Evolutionary conservation across 2,329 filamentous ascomycete species (phyloP).

Genomic region (Ceratocystis destructans): DNA sequence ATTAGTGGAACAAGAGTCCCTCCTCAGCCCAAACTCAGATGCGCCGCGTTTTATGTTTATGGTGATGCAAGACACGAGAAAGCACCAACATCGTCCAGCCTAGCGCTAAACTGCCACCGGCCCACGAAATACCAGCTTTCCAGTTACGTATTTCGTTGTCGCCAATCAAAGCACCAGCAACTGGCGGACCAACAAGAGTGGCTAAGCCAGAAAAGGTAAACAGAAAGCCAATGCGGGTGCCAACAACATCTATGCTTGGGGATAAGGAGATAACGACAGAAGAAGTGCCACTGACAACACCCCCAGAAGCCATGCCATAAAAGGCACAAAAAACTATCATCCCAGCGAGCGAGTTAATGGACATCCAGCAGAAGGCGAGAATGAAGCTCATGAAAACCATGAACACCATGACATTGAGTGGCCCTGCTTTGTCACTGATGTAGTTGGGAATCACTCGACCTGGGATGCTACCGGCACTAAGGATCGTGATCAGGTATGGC

Average conservation of each 20-base stretch:
- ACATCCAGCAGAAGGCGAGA: conserved; percentile 36
- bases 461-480: conserved; percentile 34
- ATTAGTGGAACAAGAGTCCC: not conserved
- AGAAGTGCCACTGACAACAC: conserved; percentile 32
- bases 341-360: conserved; percentile 27
- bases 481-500: conserved; percentile 31
- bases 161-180: conserved; percentile 29
- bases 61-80: conserved; percentile 21
- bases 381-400: conserved; percentile 33
- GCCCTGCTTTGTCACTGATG: conserved; percentile 32
- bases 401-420: conserved; percentile 30
- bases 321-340: conserved; percentile 32
- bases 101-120: conserved; percentile 24
- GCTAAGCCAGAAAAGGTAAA: conserved; percentile 33
- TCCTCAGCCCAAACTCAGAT: not conserved
- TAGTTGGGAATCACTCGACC: conserved; percentile 34
- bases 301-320: conserved; percentile 36
- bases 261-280: conserved; percentile 32
- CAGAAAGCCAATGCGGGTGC: conserved; percentile 32
- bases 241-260: conserved; percentile 28
- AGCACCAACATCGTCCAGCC: conserved; percentile 22
- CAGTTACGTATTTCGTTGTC: conserved; percentile 25
- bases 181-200: conserved; percentile 32
- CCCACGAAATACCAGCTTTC: conserved; percentile 26
- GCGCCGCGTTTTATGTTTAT: not conserved